These are phyloP conservation scores for Lepidopterella palustris DNA, from an alignment of 495 filamentous ascomycete species.

Conservation along the genomic window DNA sequence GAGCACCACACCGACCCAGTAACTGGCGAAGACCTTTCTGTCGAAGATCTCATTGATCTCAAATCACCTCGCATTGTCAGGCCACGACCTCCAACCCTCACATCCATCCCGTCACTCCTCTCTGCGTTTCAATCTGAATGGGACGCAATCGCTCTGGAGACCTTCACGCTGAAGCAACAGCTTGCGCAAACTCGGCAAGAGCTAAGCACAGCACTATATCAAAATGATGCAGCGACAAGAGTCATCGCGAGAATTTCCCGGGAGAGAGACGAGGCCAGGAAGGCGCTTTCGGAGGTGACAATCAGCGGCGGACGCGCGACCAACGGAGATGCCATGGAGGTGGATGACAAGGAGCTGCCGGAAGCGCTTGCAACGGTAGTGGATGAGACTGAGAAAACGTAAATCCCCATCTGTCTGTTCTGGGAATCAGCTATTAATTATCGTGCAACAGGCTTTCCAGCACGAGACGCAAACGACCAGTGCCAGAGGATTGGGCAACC, in stretches of 20 bases:
- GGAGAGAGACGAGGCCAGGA: conserved; percentile 87
- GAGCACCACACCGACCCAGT: conserved; percentile 93
- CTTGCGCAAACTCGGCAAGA: conserved; percentile 86
- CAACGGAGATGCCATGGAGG: conserved; percentile 81
- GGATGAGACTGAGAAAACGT: conserved; percentile 71
- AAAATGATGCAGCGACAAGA: conserved; percentile 88
- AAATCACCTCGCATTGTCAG: conserved; percentile 74
- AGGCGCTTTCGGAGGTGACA: conserved; percentile 81
- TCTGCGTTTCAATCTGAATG: conserved; percentile 98
- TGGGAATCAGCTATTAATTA: conserved; percentile 9
- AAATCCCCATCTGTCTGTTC: conserved; percentile 32
- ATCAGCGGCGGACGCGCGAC: conserved; percentile 43
- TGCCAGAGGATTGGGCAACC: conserved; percentile 80
- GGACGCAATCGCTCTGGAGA: conserved; percentile 87
- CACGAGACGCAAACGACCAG: conserved; percentile 75
- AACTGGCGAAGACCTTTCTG: conserved; percentile 78
- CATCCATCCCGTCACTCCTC: conserved; percentile 93
- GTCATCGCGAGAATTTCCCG: conserved; percentile 84
- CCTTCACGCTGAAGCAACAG: conserved; percentile 81
- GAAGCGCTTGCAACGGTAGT: conserved; percentile 66
- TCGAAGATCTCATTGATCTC: conserved; percentile 80
- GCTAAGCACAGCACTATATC: conserved; percentile 85
- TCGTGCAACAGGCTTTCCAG: conserved; percentile 61
- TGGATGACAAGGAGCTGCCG: conserved; percentile 69
- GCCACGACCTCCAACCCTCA: conserved; percentile 88